Evolutionary conservation across 1,284 basidiomycete species (phyloP), one percentile per base, ranked within the genome.

Genomic region (Heterobasidion parviporum): DNA sequence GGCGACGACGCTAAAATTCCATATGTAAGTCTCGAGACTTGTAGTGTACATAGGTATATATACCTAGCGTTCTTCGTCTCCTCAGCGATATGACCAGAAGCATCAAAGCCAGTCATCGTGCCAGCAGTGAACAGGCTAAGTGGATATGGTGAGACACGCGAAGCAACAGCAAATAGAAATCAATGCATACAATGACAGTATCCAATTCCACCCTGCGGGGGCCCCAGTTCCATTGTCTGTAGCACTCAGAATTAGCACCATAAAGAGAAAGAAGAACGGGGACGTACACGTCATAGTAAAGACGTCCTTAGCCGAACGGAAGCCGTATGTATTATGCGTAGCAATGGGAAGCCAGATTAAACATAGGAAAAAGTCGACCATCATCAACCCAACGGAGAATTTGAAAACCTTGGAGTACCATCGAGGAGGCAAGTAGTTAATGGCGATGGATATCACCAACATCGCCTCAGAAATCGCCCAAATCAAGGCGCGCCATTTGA

Each of bases 321-420:
- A 89, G 10, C 91, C 92, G 61, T 92, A 93, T 0, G 89, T 90
- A 63, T 76, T 84, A 10, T 83, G 85, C 1, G 91, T 91, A 1
- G 88, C 90, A 57, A 94, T 90, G 1, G 92, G 92, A 46, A 94
- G 78, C 92, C 92, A 94, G 61, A 92, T 89, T 47, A 92, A 67
- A 67, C 89, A 91, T 16, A 94, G 78, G 64, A 92, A 72, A 70
- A 93, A 91, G 70, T 94, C 92, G 50, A 92, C 68, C 74, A 90
- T 82, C 69, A 92, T 87, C 51, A 94, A 66, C 7, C 66, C 74
- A 45, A 91, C 73, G 0, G 88, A 84, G 59, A 88, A 77, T 60
- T 81, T 84, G 79, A 94, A 94, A 26, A 92, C 72, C 12, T 67
- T 67, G 0, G 88, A 87, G 68, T 91, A 94, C 56, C 79, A 63